These are phyloP conservation scores for Colletotrichum caudatum DNA, from an alignment of 2,329 filamentous ascomycete species.

Conservation along the genomic window DNA sequence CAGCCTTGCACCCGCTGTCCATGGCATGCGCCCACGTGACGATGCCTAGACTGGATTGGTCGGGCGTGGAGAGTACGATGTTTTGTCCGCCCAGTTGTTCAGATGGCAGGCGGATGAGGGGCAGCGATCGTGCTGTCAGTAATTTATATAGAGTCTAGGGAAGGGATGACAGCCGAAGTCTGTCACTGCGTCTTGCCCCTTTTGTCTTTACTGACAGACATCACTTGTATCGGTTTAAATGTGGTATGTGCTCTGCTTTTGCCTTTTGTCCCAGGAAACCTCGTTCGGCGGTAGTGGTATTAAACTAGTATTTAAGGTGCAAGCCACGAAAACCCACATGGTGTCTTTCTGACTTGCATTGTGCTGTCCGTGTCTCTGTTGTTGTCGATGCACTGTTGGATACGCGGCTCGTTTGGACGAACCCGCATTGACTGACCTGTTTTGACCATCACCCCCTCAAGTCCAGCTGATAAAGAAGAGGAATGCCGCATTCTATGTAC, in stretches of 20 bases:
- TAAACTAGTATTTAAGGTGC: constrained; percentile 34
- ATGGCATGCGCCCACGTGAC: constrained; percentile 24
- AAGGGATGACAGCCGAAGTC: constrained; percentile 8
- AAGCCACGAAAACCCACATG: constrained; percentile 8
- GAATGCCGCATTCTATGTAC: constrained; percentile 29
- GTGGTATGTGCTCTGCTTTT: constrained; percentile 5
- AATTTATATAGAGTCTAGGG: constrained; percentile 16
- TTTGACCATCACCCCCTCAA: constrained; percentile 11
- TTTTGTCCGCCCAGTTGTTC: constrained; percentile 21
- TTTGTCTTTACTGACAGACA: not conserved
- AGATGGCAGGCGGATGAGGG: constrained; percentile 34
- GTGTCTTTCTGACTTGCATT: constrained; percentile 5
- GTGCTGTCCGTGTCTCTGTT: constrained; percentile 9
- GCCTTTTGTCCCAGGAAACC: constrained; percentile 2
- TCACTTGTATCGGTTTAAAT: constrained; percentile 3
- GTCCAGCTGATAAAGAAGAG: constrained; percentile 21
- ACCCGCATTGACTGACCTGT: not conserved
- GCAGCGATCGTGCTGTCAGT: not conserved
- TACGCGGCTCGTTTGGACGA: constrained; percentile 14
- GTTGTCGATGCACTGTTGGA: constrained; percentile 3
- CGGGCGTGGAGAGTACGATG: not conserved
- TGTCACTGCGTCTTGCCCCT: not conserved
- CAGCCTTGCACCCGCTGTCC: constrained; percentile 6
- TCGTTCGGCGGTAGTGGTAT: constrained; percentile 29
- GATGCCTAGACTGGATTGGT: constrained; percentile 28